A percentile compares a stretch with the other conserved stretches of the same genome.
These are phyloP conservation scores for Cordyceps cateniannulata DNA, from an alignment of 2,329 filamentous ascomycete species.

Conservation along the genomic window DNA sequence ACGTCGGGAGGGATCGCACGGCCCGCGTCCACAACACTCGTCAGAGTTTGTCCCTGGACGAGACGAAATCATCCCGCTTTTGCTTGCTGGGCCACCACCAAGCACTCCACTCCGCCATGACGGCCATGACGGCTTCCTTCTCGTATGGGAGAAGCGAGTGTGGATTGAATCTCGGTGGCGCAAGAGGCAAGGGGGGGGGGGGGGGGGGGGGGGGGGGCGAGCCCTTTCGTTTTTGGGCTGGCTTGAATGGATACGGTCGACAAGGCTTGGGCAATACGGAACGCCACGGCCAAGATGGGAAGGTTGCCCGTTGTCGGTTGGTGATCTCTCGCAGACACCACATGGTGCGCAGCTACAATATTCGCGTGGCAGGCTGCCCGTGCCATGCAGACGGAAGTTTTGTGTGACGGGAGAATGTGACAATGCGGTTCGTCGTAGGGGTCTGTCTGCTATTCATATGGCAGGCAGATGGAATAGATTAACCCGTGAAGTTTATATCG, in stretches of 20 bases:
- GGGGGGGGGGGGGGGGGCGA: not conserved
- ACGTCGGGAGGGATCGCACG: not conserved
- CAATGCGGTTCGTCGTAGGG: not conserved
- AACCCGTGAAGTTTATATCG: not conserved
- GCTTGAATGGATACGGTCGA: not conserved
- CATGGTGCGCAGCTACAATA: not conserved
- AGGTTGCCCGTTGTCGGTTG: constrained; percentile 7
- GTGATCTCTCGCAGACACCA: not conserved
- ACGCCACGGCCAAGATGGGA: constrained; percentile 5
- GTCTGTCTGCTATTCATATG: not conserved
- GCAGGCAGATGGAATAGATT: not conserved
- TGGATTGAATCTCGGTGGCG: constrained; percentile 4
- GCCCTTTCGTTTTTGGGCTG: not conserved
- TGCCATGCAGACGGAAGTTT: not conserved
- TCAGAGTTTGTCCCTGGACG: not conserved
- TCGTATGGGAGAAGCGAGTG: not conserved
- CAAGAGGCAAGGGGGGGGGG: not conserved
- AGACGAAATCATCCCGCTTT: not conserved
- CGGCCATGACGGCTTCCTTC: not conserved
- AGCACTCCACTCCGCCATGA: not conserved
- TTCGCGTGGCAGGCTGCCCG: not conserved
- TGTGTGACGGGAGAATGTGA: not conserved
- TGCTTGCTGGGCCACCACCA: not conserved
- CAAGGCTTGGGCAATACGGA: constrained; percentile 1
- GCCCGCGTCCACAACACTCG: not conserved